These are phyloP conservation scores for Ascoidea tarda DNA, from an alignment of 805 yeast species.

Conservation along the genomic window DNA sequence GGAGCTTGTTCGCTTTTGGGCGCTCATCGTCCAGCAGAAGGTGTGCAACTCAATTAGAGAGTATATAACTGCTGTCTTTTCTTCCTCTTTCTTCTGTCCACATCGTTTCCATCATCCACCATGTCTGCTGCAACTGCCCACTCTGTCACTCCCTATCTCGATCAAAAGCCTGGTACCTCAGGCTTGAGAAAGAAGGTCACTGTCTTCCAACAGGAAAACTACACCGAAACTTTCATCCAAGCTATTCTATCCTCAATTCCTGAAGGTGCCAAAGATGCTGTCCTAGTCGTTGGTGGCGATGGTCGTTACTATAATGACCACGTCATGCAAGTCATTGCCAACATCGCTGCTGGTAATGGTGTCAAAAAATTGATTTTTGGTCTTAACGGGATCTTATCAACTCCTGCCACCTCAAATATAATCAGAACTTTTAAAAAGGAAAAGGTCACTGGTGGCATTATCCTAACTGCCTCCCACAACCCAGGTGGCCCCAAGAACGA, in stretches of 20 bases:
- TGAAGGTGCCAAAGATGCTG: conserved; percentile 64
- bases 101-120: no score
- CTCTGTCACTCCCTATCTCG: conserved; percentile 44
- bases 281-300: conserved; percentile 91
- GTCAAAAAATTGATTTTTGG: conserved; percentile 79
- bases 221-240: conserved; percentile 91
- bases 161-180: conserved; percentile 97
- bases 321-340: conserved; percentile 68
- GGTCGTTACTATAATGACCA: conserved; percentile 83
- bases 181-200: conserved; percentile 87
- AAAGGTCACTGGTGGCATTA: conserved; percentile 84
- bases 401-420: conserved; percentile 94
- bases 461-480: conserved; percentile 91
- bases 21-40: no score
- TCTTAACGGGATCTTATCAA: conserved; percentile 75
- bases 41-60: no score
- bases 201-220: conserved; percentile 65
- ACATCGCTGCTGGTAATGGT: conserved; percentile 85
- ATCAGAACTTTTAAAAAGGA: conserved; percentile 47
- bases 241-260: conserved; percentile 78
- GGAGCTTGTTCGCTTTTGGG: no score
- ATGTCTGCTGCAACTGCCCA: no score
- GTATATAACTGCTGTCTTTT: no score
- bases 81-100: no score
- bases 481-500: conserved; percentile 95